A percentile compares a stretch with the other conserved stretches of the same genome.
Evolutionary conservation across 345 rosid genomes (phyloP).

Genomic region (Salix purpurea): DNA sequence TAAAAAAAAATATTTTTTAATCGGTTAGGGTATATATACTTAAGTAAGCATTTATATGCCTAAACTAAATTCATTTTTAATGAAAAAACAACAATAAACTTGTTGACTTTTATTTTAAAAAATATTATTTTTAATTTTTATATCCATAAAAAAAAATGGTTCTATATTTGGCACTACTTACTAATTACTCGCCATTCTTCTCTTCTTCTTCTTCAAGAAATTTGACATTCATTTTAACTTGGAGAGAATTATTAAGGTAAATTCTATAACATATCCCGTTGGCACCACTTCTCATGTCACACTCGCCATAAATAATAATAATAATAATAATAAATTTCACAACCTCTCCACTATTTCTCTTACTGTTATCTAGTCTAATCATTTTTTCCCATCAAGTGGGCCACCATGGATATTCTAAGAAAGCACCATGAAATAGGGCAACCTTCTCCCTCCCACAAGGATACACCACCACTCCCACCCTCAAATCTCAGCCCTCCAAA

Average conservation of each 20-base stretch:
- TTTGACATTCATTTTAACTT: neutral
- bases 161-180: too few species aligned
- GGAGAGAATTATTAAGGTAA: neutral
- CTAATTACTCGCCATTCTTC: too few species aligned
- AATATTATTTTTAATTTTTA: too few species aligned
- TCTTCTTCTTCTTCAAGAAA: too few species aligned
- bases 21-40: too few species aligned
- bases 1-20: too few species aligned
- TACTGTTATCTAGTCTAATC: neutral
- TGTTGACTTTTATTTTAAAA: too few species aligned
- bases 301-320: neutral
- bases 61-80: too few species aligned
- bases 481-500: slow-evolving; percentile 19
- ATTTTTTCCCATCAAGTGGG: neutral
- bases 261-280: neutral
- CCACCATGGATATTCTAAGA: neutral
- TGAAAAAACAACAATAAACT: too few species aligned
- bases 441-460: neutral
- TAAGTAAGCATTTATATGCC: too few species aligned
- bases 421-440: neutral
- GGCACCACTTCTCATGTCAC: neutral
- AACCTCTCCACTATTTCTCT: neutral
- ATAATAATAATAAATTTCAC: neutral
- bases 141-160: too few species aligned
- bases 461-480: neutral